Evolutionary conservation across 1,284 basidiomycete genomes (phyloP).

Genomic region (Neolentinus lepideus): DNA sequence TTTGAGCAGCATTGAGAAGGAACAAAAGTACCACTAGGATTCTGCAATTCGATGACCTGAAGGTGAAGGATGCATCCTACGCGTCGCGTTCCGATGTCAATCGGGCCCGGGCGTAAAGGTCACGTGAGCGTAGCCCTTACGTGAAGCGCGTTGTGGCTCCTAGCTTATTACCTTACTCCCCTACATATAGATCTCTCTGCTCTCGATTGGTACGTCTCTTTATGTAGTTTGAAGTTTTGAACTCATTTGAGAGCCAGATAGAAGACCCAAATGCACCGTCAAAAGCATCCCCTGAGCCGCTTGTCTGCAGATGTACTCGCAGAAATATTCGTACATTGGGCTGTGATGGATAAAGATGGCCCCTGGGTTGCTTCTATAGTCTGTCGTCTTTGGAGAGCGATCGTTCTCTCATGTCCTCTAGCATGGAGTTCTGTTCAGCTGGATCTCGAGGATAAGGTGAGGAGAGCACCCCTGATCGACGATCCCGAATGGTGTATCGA

Average conservation of each 20-base stretch:
- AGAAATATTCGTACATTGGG: constrained; percentile 8
- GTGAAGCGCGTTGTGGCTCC: too few relatives aligned
- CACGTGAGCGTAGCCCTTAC: too few relatives aligned
- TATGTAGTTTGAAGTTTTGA: too few relatives aligned
- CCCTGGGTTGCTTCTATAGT: constrained; percentile 12
- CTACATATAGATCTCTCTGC: too few relatives aligned
- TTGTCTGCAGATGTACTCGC: constrained; percentile 8
- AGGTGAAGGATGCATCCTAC: too few relatives aligned
- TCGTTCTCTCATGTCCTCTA: constrained; percentile 7
- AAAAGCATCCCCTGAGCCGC: background rate
- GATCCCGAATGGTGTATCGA: constrained; percentile 9
- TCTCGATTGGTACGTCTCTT: too few relatives aligned
- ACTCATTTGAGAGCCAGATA: too few relatives aligned
- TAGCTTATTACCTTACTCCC: too few relatives aligned
- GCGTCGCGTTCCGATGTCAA: too few relatives aligned
- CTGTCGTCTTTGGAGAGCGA: constrained; percentile 10
- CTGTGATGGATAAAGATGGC: constrained; percentile 9
- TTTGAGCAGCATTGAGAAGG: background rate
- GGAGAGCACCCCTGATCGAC: background rate
- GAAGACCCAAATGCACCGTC: background rate
- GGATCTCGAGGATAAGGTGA: constrained; percentile 3
- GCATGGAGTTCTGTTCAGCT: constrained; percentile 9
- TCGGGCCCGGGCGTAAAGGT: too few relatives aligned
- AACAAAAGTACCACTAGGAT: background rate
- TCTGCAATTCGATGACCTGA: background rate